phyloP scores from a whole-genome alignment of 441 rosid genomes.

The Eruca vesicaria region DNA sequence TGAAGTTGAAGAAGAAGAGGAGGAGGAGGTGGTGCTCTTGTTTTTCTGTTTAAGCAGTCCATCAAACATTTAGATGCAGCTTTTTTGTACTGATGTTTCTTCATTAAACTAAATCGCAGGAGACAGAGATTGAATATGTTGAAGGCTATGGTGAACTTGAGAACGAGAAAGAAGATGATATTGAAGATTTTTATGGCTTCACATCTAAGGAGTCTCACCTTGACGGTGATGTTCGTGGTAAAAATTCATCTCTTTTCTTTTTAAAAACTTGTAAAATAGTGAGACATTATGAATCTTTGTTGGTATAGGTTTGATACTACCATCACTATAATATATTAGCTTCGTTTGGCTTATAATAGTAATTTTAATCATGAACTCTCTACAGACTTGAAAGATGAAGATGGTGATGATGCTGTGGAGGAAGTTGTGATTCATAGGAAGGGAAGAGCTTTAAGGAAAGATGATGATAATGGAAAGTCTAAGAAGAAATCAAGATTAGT shows the following conservation, averaged over 20 bases:
- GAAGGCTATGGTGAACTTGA: constrained; percentile 68
- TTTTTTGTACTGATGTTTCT: not conserved
- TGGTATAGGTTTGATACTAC: too few relatives aligned
- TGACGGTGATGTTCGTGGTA: constrained; percentile 41
- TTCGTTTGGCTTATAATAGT: not conserved
- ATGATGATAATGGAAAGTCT: constrained; percentile 42
- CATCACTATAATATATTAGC: not conserved
- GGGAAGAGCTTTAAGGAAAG: constrained; percentile 40
- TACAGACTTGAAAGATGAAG: constrained; percentile 28
- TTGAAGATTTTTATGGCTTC: constrained; percentile 60
- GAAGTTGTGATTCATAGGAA: constrained; percentile 40
- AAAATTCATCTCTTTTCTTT: not conserved
- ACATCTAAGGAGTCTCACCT: constrained; percentile 29
- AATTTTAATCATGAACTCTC: not conserved
- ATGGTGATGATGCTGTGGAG: constrained; percentile 33
- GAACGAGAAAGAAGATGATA: constrained; percentile 75
- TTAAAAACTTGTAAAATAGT: too few relatives aligned
- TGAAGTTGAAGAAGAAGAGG: constrained; percentile 39
- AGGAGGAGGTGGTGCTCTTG: not conserved
- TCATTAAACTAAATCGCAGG: constrained; percentile 38
- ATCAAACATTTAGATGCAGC: not conserved
- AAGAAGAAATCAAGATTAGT: constrained; percentile 67
- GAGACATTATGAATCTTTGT: too few relatives aligned
- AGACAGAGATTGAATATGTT: constrained; percentile 57
- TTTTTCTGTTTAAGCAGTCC: not conserved